These are phyloP conservation scores for Magnaporthiopsis incrustans DNA, from an alignment of 2,329 filamentous ascomycete genomes.

Conservation along the genomic window DNA sequence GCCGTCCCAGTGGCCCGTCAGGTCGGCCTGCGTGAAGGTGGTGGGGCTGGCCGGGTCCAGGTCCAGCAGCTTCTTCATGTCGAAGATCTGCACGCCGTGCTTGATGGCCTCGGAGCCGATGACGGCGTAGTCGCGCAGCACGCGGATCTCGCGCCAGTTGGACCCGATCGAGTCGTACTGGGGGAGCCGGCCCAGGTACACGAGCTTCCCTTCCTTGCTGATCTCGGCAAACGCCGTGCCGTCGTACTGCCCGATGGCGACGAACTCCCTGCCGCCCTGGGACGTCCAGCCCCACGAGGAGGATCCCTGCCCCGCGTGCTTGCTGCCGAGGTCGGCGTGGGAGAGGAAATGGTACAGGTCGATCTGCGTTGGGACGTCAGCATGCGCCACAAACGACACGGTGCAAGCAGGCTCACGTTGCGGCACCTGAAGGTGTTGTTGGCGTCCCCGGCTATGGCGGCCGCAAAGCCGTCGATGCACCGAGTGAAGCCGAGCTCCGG, in stretches of 20 bases:
- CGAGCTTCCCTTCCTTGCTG: conserved; percentile 37
- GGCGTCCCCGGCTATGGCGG: conserved; percentile 1
- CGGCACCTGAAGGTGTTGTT: conserved; percentile 6
- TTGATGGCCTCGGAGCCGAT: conserved; percentile 33
- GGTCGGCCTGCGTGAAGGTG: conserved; percentile 5
- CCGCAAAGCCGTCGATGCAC: conserved; percentile 4
- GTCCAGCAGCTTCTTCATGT: conserved; percentile 47
- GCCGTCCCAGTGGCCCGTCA: conserved; percentile 4
- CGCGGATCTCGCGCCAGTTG: conserved; percentile 44
- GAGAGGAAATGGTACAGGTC: conserved; percentile 6
- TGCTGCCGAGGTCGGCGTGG: conserved; percentile 5
- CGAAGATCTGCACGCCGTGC: conserved; percentile 56
- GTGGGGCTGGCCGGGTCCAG: conserved; percentile 31
- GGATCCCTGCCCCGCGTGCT: neutral
- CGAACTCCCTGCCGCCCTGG: conserved; percentile 43
- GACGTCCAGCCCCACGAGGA: conserved; percentile 37
- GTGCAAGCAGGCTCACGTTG: neutral
- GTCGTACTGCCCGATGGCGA: conserved; percentile 45
- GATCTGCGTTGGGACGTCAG: neutral
- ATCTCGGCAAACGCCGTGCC: conserved; percentile 48
- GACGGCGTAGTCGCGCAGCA: conserved; percentile 26
- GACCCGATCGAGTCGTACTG: conserved; percentile 21
- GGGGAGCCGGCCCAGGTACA: conserved; percentile 44
- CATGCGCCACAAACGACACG: too few relatives aligned
- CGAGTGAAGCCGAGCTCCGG: conserved; percentile 1